A percentile compares a stretch with the other conserved stretches of the same genome.
phyloP scores from a whole-genome alignment of 2,329 filamentous ascomycete genomes.

The Claviceps paspali region DNA sequence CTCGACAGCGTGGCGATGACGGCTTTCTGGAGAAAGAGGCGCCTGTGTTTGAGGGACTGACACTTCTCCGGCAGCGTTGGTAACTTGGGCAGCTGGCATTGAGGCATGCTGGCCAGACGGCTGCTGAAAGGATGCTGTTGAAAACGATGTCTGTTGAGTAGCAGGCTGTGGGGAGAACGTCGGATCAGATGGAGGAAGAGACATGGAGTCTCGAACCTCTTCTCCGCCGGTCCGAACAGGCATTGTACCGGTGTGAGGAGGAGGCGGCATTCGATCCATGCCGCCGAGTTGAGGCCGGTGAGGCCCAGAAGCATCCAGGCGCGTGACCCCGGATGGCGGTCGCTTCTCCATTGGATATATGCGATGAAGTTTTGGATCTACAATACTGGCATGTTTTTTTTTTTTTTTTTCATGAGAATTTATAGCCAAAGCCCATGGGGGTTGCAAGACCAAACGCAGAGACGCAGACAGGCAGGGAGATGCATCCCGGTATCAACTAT shows the following conservation, averaged over 20 bases:
- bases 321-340: slow-evolving; percentile 1
- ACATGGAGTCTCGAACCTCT: background rate
- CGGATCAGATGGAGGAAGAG: background rate
- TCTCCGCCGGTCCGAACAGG: background rate
- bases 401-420: too few species aligned
- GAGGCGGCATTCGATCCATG: slow-evolving; percentile 1
- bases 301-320: background rate
- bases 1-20: slow-evolving; percentile 8
- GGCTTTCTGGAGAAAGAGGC: slow-evolving; percentile 6
- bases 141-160: background rate
- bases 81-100: background rate
- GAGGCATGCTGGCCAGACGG: background rate
- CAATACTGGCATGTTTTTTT: background rate
- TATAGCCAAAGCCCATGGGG: too few species aligned
- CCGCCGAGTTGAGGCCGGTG: slow-evolving; percentile 1
- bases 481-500: slow-evolving; percentile 1
- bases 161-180: too few species aligned
- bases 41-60: background rate
- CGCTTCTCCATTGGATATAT: background rate
- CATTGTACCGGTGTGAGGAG: background rate
- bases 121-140: background rate
- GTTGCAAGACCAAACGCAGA: background rate
- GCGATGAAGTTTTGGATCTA: background rate
- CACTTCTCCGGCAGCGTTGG: background rate
- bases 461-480: background rate